Evolutionary conservation across 1,139 yeast species (phyloP).

Genomic region (Hemisphaericaspora xylanilytica): DNA sequence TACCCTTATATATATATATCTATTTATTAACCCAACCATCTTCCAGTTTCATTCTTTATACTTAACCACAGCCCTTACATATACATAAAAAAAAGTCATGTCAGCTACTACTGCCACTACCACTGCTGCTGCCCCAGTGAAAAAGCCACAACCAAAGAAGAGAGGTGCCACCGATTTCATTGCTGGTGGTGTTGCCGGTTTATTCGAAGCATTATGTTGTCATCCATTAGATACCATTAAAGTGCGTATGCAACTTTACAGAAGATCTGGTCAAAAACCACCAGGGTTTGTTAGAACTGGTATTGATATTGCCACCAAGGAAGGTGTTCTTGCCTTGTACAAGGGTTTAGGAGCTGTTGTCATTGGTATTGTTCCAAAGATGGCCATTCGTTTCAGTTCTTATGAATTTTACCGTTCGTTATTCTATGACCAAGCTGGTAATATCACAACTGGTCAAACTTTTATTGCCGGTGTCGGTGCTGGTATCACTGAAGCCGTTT

Average conservation of each 20-base stretch:
- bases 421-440: constrained; percentile 64
- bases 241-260: constrained; percentile 92
- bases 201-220: constrained; percentile 93
- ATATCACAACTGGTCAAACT: constrained; percentile 67
- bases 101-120: constrained; percentile 13
- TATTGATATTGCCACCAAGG: constrained; percentile 69
- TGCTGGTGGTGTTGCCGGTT: constrained; percentile 97
- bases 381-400: constrained; percentile 95
- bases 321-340: constrained; percentile 82
- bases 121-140: constrained; percentile 8
- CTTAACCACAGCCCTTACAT: constrained; percentile 1
- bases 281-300: constrained; percentile 90
- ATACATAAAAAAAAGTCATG: constrained; percentile 11
- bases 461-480: constrained; percentile 97
- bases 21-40: neutral
- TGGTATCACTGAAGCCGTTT: constrained; percentile 92
- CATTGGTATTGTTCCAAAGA: constrained; percentile 95
- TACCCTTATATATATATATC: neutral
- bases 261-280: constrained; percentile 60
- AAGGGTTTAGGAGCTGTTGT: constrained; percentile 97
- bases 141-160: constrained; percentile 27
- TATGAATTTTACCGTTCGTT: constrained; percentile 82
- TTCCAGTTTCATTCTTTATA: too few relatives aligned
- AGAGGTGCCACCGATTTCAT: constrained; percentile 68
- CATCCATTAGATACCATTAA: constrained; percentile 95